Conservation (phyloP, 164 flowering plant species). For the Stephania cephalantha region DNA sequence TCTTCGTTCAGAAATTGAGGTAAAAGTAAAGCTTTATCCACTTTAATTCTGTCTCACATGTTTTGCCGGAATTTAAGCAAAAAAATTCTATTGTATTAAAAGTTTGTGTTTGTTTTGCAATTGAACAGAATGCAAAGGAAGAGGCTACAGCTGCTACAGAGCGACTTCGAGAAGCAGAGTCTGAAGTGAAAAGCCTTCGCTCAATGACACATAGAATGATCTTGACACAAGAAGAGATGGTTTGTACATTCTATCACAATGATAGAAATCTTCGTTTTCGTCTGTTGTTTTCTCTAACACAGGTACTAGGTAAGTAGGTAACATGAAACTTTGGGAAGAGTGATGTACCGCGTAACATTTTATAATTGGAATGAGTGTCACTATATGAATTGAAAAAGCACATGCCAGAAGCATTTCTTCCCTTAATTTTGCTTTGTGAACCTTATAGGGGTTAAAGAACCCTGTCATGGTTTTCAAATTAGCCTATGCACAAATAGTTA, state of each 20-base stretch:
- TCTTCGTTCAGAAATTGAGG: slow-evolving; percentile 72
- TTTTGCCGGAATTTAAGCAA: neutral
- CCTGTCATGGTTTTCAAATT: neutral
- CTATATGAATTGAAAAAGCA: neutral
- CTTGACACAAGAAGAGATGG: slow-evolving; percentile 97
- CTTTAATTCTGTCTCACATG: neutral
- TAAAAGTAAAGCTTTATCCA: slow-evolving; percentile 18
- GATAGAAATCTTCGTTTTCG: neutral
- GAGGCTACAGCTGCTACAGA: slow-evolving; percentile 53
- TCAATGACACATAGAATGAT: slow-evolving; percentile 89
- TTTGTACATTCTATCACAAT: slow-evolving; percentile 20
- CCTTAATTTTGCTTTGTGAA: neutral
- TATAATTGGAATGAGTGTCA: neutral
- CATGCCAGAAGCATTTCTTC: neutral
- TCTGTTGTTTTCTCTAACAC: neutral
- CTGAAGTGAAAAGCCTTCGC: slow-evolving; percentile 84
- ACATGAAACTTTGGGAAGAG: neutral
- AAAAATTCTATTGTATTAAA: slow-evolving; percentile 6
- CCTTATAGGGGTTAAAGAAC: neutral
- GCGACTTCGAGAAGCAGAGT: slow-evolving; percentile 75
- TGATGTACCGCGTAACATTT: neutral
- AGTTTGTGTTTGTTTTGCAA: slow-evolving; percentile 3
- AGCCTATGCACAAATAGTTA: too few relatives aligned
- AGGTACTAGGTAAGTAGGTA: neutral
- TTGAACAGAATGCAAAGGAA: slow-evolving; percentile 55